Conservation (phyloP, 148 eudicot species). For the Rhododendron henanense region DNA sequence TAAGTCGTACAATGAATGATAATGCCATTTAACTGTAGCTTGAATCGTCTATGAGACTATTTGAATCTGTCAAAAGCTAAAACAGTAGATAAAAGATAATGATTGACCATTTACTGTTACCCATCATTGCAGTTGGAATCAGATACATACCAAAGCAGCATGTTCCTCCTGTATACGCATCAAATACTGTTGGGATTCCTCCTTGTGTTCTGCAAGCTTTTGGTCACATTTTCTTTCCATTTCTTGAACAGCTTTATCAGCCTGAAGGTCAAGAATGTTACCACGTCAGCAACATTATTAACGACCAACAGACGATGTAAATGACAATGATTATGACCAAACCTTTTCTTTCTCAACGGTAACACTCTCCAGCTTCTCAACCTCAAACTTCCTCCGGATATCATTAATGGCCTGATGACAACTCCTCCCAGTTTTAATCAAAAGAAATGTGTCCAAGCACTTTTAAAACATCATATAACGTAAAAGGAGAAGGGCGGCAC, state of each 20-base stretch:
- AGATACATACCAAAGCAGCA: conserved; percentile 52
- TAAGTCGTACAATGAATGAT: neutral
- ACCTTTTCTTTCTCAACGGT: conserved; percentile 90
- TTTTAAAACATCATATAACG: neutral
- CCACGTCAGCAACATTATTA: conserved; percentile 2
- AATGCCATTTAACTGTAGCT: neutral
- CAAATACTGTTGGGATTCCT: conserved; percentile 56
- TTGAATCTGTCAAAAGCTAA: neutral
- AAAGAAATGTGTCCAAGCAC: neutral
- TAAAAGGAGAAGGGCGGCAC: conserved; percentile 23
- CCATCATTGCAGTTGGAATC: neutral
- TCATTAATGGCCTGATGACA: conserved; percentile 86
- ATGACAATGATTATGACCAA: conserved; percentile 11
- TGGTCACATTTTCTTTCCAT: conserved; percentile 53
- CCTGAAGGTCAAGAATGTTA: conserved; percentile 45
- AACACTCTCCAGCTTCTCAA: conserved; percentile 77
- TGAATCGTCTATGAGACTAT: neutral
- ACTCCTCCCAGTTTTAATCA: conserved; percentile 11
- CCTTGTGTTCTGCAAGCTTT: conserved; percentile 62
- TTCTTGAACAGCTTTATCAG: conserved; percentile 63
- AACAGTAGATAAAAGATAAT: neutral
- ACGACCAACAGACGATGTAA: neutral
- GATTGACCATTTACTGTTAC: neutral
- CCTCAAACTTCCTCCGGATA: conserved; percentile 79
- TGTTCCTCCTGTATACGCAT: conserved; percentile 72